Evolutionary conservation across 78 protist genomes (phyloP), one percentile per base, ranked within the genome.

Genomic region (Dictyostelium brefeldianum): DNA sequence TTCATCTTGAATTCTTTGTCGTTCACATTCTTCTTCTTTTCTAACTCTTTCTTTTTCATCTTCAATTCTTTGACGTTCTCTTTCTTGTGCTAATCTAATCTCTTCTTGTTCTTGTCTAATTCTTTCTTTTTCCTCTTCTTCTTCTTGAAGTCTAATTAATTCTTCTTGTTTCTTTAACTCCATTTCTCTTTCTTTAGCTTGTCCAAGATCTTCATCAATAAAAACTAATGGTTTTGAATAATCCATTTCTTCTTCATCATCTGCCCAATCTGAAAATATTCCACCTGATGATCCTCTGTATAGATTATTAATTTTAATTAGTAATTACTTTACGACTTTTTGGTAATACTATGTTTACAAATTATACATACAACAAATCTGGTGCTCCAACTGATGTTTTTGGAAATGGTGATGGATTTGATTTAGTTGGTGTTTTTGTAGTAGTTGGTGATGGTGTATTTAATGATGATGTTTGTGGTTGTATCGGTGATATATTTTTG

Each of bases 171-270:
- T 51, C 62, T 75, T 75, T 75, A 75, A 29, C 29, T 85, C 92
- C 18, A 25, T 20, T n/a, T 85, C 92, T 74, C 80, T 78, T 43
- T 75, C 80, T 79, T 75, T 75, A 29, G 82, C 83, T 27, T 85
- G 92, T 9, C 83, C 56, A 3, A 85, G 78, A 62, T 85, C 78
- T 62, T 85, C 92, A 75, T 85, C 92, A 46, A 85, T 75, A 57
- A 85, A 85, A 9, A 85, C 92, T 65, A 85, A 75, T 8, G 92
- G 92, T 62, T 85, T 85, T 15, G 92, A 85, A 48, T 85, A 85
- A 62, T 85, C 92, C 92, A 85, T 75, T 53, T 50, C 71, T 29
- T 75, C 92, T 29, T 85, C 92, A 27, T 83, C 91, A 79, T 85
- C 56, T 14, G 83, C 82, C 92, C 92, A 85, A 57, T 85, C 92